Percentiles rank a stretch among this genome's conserved stretches.
Conservation (phyloP, 371 early-diverging fungal genomes). For the Mortierella sp. region DNA sequence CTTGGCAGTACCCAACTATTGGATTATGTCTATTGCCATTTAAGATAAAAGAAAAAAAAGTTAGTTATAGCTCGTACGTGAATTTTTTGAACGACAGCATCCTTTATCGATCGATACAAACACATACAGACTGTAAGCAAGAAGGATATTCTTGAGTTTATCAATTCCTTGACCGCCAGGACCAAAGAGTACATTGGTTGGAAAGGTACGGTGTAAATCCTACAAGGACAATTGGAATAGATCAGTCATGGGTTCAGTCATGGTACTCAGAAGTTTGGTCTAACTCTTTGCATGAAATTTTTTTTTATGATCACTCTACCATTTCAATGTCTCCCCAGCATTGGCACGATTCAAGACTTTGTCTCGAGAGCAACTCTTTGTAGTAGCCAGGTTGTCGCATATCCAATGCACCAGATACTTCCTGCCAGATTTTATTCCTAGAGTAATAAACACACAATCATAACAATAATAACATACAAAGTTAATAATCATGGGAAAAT, state of each 20-base stretch:
- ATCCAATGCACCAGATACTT: constrained; percentile 53
- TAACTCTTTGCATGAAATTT: neutral
- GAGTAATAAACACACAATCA: neutral
- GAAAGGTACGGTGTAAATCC: constrained; percentile 59
- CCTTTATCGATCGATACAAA: neutral
- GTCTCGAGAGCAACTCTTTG: constrained; percentile 35
- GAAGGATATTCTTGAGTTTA: constrained; percentile 53
- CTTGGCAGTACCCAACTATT: constrained; percentile 58
- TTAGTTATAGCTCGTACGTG: neutral
- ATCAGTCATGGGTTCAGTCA: neutral
- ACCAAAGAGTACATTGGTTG: constrained; percentile 56
- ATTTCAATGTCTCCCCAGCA: constrained; percentile 57
- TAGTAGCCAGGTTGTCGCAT: constrained; percentile 57
- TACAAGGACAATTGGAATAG: neutral
- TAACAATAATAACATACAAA: neutral
- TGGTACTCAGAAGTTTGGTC: neutral
- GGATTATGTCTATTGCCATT: constrained; percentile 48
- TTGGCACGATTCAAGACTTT: constrained; percentile 32
- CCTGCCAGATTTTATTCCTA: constrained; percentile 58
- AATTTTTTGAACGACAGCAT: too few relatives aligned
- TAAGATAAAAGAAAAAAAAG: neutral
- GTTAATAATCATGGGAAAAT: neutral
- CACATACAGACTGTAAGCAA: constrained; percentile 57
- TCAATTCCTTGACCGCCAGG: constrained; percentile 53
- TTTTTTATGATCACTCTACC: constrained; percentile 19